Evolutionary conservation across 495 filamentous ascomycete genomes (phyloP), one percentile per base, ranked within the genome.

Genomic region (Trichoderma orchidacearum): DNA sequence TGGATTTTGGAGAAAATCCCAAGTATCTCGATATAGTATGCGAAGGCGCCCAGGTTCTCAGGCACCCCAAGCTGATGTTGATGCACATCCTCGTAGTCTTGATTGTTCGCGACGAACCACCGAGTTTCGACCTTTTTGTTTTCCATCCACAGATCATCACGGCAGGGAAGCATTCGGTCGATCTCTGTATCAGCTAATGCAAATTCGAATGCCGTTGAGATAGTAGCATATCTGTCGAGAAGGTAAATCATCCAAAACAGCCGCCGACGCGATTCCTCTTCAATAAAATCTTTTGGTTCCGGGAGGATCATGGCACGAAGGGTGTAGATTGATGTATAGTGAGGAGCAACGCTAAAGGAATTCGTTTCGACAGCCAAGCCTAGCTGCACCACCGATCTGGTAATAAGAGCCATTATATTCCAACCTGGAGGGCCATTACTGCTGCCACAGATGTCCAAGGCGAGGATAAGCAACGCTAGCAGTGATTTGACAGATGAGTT

Each of bases 161-260:
- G 82, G 64, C 90, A 95, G 18, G 90, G 90, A 12, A 95, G 74
- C 48, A 82, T 88, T 27, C 89, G 80, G 63, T 95, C 88, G 53
- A 95, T 92, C 59, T 95, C 89, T 60, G 84, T 87, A 61, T 94
- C 88, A 59, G 89, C 84, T 51, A 95, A 70, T 2, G 86, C 87
- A 67, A 95, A 91, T 64, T 95, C 88, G 60, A 95, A 93, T 3
- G 89, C 87, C 0, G 90, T 95, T 0, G 88, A 84, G 48, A 94
- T 80, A 1, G 89, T 94, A 1, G 90, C 89, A 61, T 93, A 94
- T 36, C 90, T 77, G 68, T 95, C 90, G 31, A 95, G 75, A 28
- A 94, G 66, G 63, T 93, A 95, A 28, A 94, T 84, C 86, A 90
- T 91, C 90, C 90, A 95, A 72, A 95, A 94, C 1, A 95, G 71